Conservation (phyloP, 257 asterid species). For the Solanum peruvianum region DNA sequence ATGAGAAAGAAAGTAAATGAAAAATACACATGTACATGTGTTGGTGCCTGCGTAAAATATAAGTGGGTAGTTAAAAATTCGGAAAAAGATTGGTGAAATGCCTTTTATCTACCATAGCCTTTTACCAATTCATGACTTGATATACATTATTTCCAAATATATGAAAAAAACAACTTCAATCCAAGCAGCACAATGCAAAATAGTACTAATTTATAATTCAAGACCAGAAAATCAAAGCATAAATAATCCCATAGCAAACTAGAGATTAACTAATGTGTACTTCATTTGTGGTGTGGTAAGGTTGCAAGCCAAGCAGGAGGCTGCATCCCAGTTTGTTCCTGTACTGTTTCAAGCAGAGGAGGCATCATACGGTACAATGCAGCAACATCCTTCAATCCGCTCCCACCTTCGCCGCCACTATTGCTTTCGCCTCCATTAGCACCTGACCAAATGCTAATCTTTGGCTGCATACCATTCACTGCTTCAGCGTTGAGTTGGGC, state of each 20-base stretch:
- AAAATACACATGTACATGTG: too few species aligned
- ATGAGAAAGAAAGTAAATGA: too few species aligned
- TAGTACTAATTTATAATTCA: background rate
- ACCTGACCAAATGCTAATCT: constrained; percentile 3
- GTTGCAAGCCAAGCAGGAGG: constrained; percentile 11
- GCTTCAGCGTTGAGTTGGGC: constrained; percentile 1
- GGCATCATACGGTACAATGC: constrained; percentile 4
- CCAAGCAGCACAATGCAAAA: background rate
- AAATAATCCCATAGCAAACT: background rate
- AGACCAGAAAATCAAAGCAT: background rate
- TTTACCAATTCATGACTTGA: background rate
- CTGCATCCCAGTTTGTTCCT: constrained; percentile 9
- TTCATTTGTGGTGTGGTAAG: background rate
- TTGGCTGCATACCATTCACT: constrained; percentile 1
- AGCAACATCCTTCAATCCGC: background rate
- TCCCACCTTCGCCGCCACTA: background rate
- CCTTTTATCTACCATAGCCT: background rate
- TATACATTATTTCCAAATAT: background rate
- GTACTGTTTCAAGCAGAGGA: background rate
- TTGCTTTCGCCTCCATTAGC: background rate
- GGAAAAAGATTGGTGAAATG: background rate
- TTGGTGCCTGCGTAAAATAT: too few species aligned
- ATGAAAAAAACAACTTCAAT: background rate
- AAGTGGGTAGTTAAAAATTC: too few species aligned
- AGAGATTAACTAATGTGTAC: background rate